A percentile compares a stretch with the other conserved stretches of the same genome.
These are phyloP conservation scores for Colletotrichum tamarilloi DNA, from an alignment of 2,329 filamentous ascomycete genomes.

Conservation along the genomic window DNA sequence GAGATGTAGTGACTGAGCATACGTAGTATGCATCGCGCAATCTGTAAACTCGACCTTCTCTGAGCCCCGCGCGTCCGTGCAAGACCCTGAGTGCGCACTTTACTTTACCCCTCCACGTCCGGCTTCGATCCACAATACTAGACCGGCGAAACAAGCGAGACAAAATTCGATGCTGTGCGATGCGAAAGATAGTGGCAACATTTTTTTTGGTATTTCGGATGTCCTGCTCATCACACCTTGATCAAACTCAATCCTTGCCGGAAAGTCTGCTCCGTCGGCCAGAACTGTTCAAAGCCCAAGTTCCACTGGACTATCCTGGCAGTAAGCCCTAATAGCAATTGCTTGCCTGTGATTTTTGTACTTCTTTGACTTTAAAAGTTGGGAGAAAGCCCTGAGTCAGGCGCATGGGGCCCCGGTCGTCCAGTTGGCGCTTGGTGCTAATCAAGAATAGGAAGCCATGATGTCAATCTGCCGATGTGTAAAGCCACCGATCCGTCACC, in stretches of 20 bases:
- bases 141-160: slow-evolving; percentile 1
- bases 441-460: slow-evolving; percentile 18
- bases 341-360: not conserved
- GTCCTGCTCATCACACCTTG: not conserved
- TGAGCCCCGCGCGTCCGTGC: not conserved
- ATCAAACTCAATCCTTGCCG: slow-evolving; percentile 4
- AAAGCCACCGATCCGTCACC: slow-evolving; percentile 19
- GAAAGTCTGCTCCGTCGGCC: slow-evolving; percentile 6
- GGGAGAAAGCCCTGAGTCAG: slow-evolving; percentile 18
- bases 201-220: not conserved
- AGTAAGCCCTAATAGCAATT: slow-evolving; percentile 2
- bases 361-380: not conserved
- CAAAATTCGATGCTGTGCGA: slow-evolving; percentile 6
- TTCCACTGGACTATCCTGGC: not conserved
- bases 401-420: not conserved
- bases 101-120: not conserved
- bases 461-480: slow-evolving; percentile 23
- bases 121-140: not conserved
- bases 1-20: not conserved
- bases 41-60: not conserved
- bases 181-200: slow-evolving; percentile 25
- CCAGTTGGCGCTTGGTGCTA: slow-evolving; percentile 9
- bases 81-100: not conserved
- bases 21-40: not conserved
- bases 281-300: not conserved